Conservation (phyloP, 2,329 filamentous ascomycete species). For the Fusarium longipes region DNA sequence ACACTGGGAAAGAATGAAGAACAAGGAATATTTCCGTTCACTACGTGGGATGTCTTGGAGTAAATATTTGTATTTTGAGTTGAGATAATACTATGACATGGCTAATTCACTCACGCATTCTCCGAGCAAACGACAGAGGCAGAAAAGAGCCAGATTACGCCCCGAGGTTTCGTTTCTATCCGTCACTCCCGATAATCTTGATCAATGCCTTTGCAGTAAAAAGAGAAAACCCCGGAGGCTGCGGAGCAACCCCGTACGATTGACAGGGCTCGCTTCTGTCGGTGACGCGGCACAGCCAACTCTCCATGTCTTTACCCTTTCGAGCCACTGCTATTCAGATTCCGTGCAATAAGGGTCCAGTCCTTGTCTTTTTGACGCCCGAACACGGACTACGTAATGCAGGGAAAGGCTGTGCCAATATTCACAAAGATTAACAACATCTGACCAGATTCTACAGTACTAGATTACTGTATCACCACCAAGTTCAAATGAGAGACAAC, state of each 20-base stretch:
- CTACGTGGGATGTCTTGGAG: conserved; percentile 4
- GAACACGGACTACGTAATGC: conserved; percentile 31
- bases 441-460: background rate
- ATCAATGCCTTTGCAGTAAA: background rate
- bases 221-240: conserved; percentile 16
- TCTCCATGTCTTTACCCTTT: conserved; percentile 20
- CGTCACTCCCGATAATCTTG: conserved; percentile 8
- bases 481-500: background rate
- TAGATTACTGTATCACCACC: too few relatives aligned
- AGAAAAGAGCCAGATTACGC: conserved; percentile 1
- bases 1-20: background rate
- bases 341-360: conserved; percentile 17
- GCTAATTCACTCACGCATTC: background rate
- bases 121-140: background rate
- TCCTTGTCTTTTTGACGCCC: conserved; percentile 15
- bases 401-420: background rate
- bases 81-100: conserved; percentile 16
- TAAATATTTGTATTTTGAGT: conserved; percentile 22
- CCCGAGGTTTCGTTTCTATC: conserved; percentile 19
- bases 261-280: conserved; percentile 21
- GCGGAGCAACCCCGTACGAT: conserved; percentile 26
- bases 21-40: background rate
- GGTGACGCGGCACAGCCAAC: conserved; percentile 36
- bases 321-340: background rate
- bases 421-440: background rate